phyloP scores from a whole-genome alignment of 768 basidiomycete genomes.

The Saitozyma sp. region DNA sequence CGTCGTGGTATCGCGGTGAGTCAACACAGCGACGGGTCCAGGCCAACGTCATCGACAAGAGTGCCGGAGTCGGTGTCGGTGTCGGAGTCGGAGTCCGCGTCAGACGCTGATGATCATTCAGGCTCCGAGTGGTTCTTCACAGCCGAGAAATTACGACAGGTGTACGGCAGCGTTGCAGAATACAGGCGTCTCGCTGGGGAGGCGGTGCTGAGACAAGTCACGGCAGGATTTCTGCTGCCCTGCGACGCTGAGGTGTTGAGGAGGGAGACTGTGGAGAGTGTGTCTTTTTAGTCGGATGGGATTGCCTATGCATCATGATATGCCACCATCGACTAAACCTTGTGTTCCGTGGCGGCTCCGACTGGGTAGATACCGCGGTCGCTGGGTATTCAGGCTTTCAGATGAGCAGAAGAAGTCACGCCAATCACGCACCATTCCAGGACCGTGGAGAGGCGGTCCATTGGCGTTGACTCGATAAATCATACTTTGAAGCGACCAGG shows the following conservation, averaged over 20 bases:
- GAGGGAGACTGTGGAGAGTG: neutral
- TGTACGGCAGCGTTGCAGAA: neutral
- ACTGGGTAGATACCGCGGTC: too few species aligned
- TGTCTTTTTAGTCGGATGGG: neutral
- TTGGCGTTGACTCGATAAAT: too few species aligned
- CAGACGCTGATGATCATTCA: neutral
- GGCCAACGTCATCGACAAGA: too few species aligned
- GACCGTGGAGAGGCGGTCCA: too few species aligned
- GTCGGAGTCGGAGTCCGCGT: neutral
- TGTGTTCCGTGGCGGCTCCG: too few species aligned
- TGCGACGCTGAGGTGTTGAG: neutral
- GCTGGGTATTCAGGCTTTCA: too few species aligned
- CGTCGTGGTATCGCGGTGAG: slow-evolving; percentile 12
- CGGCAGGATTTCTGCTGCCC: neutral
- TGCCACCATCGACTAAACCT: too few species aligned
- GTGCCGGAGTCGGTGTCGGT: neutral
- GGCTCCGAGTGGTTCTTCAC: neutral
- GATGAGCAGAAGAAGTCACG: too few species aligned
- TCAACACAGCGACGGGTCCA: neutral
- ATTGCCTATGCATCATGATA: too few species aligned
- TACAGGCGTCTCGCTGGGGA: neutral
- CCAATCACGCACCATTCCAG: too few species aligned
- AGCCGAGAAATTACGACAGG: neutral
- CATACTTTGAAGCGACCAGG: too few species aligned
- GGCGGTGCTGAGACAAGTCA: neutral